phyloP scores from a whole-genome alignment of 768 basidiomycete species.

The Termitomyces sp. region DNA sequence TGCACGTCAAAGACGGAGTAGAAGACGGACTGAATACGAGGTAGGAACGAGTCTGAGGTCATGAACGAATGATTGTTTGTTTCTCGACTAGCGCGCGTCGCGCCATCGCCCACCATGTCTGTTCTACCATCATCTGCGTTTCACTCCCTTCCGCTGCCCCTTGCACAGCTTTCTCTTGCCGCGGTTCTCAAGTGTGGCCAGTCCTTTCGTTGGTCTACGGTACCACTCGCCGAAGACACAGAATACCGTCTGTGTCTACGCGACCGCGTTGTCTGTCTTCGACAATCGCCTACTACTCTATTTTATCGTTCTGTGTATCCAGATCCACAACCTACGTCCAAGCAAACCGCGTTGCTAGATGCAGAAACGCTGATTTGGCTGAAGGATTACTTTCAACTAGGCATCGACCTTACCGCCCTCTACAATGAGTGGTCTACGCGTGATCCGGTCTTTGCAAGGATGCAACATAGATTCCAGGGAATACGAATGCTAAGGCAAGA shows the following conservation, averaged over 20 bases:
- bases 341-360: constrained; percentile 32
- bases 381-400: constrained; percentile 84
- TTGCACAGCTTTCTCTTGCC: constrained; percentile 70
- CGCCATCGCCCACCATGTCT: constrained; percentile 4
- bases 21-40: constrained; percentile 82
- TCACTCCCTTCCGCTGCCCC: constrained; percentile 50
- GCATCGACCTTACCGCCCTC: constrained; percentile 61
- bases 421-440: constrained; percentile 71
- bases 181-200: constrained; percentile 81
- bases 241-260: constrained; percentile 79
- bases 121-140: constrained; percentile 38
- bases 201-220: constrained; percentile 75
- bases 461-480: constrained; percentile 65
- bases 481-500: constrained; percentile 88
- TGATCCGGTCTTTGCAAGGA: constrained; percentile 69
- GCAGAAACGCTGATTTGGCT: constrained; percentile 73
- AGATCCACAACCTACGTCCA: constrained; percentile 27
- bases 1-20: constrained; percentile 87
- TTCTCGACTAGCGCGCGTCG: background rate
- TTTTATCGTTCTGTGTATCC: constrained; percentile 73
- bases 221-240: constrained; percentile 29
- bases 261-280: constrained; percentile 80
- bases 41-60: constrained; percentile 61
- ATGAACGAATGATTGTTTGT: constrained; percentile 16
- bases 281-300: constrained; percentile 62